Evolutionary conservation across 139 green algal species (phyloP), one percentile per base, ranked within the genome.

Genomic region (Pleodorina starrii): DNA sequence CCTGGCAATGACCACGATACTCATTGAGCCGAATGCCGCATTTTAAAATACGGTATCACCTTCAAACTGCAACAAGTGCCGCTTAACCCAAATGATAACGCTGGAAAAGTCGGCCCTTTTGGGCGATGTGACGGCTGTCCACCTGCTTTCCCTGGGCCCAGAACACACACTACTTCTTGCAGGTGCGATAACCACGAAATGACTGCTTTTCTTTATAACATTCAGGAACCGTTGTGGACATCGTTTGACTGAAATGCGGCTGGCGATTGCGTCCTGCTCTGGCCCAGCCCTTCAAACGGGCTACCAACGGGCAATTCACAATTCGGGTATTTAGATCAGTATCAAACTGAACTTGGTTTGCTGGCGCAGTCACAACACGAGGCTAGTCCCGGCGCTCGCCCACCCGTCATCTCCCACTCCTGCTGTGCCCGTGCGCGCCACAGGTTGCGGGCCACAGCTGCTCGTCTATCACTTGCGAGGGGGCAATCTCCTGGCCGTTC

Each of bases 81-180:
- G n/a, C n/a, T n/a, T n/a, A n/a, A n/a, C n/a, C n/a, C n/a, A n/a
- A n/a, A 82, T 82, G 74, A 21, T 29, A n/a, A 44, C 76, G 1
- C 16, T 85, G 0, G 11, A 27, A 11, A 85, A 85, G 40, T 85
- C 78, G 2, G 27, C 78, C 21, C 27, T 85, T 14, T 5, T 38
- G 7, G 78, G 78, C 25, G 78, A 85, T 73, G 54, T 85, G 27
- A 85, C 78, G 1, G 78, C 78, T 42, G 27, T 85, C 4, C 78
- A 74, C 11, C 5, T 85, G 19, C 38, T 29, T 0, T 5, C 36
- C 0, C 36, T 85, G 25, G 40, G 78, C 29, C 54, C 78, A 9
- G 27, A 40, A 29, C 36, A 40, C 3, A 36, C 14, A 1, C 4
- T 85, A 1, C 21, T 85, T 16, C 54, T 85, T n/a, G 78, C 78